Percentiles rank a stretch among this genome's conserved stretches.
Conservation (phyloP, 306 rosid species). For the Lagenaria siceraria region DNA sequence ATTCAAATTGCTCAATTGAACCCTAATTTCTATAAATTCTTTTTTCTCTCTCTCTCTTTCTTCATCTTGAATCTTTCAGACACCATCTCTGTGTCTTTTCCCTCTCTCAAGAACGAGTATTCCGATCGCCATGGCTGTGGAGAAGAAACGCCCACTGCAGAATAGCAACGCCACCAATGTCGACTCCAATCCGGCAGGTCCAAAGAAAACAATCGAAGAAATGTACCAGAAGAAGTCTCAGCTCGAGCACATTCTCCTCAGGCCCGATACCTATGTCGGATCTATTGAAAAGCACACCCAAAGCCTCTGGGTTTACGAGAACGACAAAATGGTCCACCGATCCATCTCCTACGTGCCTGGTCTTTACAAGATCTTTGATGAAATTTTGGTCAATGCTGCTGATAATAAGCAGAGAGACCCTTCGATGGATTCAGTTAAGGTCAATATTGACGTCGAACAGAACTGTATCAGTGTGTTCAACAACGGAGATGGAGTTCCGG, state of each 20-base stretch:
- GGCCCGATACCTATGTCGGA: conserved; percentile 90
- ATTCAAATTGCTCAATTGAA: not conserved
- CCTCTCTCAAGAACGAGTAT: not conserved
- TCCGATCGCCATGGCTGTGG: conserved; percentile 35
- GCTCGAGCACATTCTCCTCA: conserved; percentile 91
- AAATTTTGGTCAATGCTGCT: conserved; percentile 87
- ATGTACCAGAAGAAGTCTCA: conserved; percentile 87
- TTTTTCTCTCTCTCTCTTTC: not conserved
- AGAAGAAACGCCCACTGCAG: conserved; percentile 55
- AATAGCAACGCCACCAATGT: conserved; percentile 47
- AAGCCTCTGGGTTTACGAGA: conserved; percentile 65
- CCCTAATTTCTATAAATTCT: not conserved
- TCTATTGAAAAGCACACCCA: conserved; percentile 88
- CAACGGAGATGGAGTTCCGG: conserved; percentile 83
- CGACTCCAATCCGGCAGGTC: conserved; percentile 10
- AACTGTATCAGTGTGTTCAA: conserved; percentile 49
- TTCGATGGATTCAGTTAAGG: conserved; percentile 57
- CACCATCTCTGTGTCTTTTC: conserved; percentile 20
- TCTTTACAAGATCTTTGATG: conserved; percentile 89
- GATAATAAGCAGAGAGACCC: conserved; percentile 93
- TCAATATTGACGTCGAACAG: conserved; percentile 41
- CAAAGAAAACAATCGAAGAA: conserved; percentile 58
- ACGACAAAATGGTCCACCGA: conserved; percentile 59
- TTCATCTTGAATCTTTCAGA: not conserved
- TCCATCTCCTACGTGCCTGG: conserved; percentile 70